A percentile compares a stretch with the other conserved stretches of the same genome.
phyloP scores from a whole-genome alignment of 768 basidiomycete genomes.

The Xanthoconium purpureum region DNA sequence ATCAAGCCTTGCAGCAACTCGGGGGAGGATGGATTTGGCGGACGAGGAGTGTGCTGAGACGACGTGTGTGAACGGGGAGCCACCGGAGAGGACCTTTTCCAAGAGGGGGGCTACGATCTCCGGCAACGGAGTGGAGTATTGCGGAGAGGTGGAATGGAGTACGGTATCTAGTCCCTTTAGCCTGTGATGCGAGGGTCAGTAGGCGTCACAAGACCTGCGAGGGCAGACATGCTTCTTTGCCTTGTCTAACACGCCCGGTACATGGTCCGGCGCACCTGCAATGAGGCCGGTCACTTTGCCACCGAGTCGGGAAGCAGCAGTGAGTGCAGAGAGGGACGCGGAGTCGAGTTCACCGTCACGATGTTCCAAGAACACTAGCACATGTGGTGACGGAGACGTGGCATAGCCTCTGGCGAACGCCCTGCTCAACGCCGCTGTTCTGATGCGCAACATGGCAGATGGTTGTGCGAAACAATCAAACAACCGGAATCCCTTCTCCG shows the following conservation, averaged over 20 bases:
- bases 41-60: conserved; percentile 89
- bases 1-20: conserved; percentile 86
- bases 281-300: conserved; percentile 81
- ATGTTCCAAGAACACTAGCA: conserved; percentile 90
- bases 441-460: conserved; percentile 19
- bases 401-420: conserved; percentile 46
- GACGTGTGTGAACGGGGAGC: conserved; percentile 79
- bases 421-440: conserved; percentile 29
- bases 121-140: conserved; percentile 67
- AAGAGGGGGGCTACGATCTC: conserved; percentile 83
- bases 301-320: conserved; percentile 83
- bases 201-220: conserved; percentile 3
- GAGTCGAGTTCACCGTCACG: conserved; percentile 77
- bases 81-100: conserved; percentile 63
- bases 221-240: conserved; percentile 67
- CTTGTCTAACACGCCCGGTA: conserved; percentile 62
- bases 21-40: conserved; percentile 90
- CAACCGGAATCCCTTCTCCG: neutral
- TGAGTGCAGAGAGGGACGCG: conserved; percentile 84
- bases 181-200: conserved; percentile 36
- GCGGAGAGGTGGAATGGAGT: conserved; percentile 65
- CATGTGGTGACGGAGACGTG: conserved; percentile 59
- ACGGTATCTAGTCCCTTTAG: conserved; percentile 64
- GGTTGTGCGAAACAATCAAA: neutral
- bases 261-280: conserved; percentile 65